Evolutionary conservation across 2,329 filamentous ascomycete genomes (phyloP), one percentile per base, ranked within the genome.

Genomic region (Botrytis deweyae): DNA sequence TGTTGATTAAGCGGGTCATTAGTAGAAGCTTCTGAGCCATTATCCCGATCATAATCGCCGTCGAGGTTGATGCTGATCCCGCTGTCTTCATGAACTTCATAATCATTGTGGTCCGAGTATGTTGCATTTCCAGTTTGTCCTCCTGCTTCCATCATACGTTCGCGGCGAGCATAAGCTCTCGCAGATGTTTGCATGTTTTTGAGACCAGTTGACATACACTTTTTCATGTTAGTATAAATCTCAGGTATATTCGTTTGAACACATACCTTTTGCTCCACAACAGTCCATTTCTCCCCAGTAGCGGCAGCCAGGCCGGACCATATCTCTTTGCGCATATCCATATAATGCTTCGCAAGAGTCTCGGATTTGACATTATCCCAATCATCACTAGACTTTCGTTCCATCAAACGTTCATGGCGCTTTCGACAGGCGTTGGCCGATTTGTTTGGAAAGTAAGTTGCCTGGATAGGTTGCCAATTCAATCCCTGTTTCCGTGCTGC

Each of bases 131-230:
- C 52, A 33, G 64, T 22, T 46, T 72, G 71, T 25, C 71, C 71
- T 25, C 70, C 61, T 4, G 52, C 63, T 62, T 70, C 46, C 52
- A 64, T 67, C 78, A 88, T 83, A 75, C 88, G 88, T 84, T 90
- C 90, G 79, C 90, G 90, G 77, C 90, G 89, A 74, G 88, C 86
- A 74, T 88, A 89, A 73, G 90, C 88, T 75, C 92, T 89, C 76
- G 90, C 87, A 70, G 90, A 88, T 78, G 90, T 89, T 81, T 92
- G 90, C 74, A 96, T 87, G 82, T 93, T 94, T 84, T 94, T 95
- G 78, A 95, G 85, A 52, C 93, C 93, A 80, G 92, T 92, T 81
- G 92, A 90, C 90, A 96, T 93, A 83, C 92, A 94, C 93, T 95
- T 77, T 65, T 29, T 70, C 29, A 74, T 75, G 74, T 66, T 76